Base-by-base conservation (phyloP, 805 yeast genomes). In the Starmera caribaea region DNA sequence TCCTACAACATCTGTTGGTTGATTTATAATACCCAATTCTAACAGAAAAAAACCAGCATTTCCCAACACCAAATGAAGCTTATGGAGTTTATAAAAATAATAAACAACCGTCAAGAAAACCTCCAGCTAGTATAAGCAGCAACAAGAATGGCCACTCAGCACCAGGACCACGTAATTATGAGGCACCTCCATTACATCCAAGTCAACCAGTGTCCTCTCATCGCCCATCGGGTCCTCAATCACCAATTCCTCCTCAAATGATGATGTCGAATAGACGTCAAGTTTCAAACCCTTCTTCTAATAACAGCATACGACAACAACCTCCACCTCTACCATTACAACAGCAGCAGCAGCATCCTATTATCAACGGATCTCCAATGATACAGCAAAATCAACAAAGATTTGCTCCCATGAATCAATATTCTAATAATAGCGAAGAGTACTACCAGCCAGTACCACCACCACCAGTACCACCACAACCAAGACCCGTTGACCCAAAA, bases 41-140 rank as follows among this genome's bases (percentile, higher is more conserved):
- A 15, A 27, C 16, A 27, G 5, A 27, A 30, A 16, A n/a, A n/a
- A 14, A 16, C 4, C 34, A 55, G 57, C 49, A 49, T 37, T 53
- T 52, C 34, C 59, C 59, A 8, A 55, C 59, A 5, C 59, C 59
- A 1, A 47, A 53, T 3, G 55, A 54, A 34, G 58, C 59, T 12
- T 55, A 52, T 45, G 57, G 57, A 1, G 41, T 49, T 32, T 38
- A 34, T 43, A 42, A 36, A 24, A 44, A 43, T 40, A 44, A 39
- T 17, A 12, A 37, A 35, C 27, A 26, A 26, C 30, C 32, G 33
- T 4, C 37, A 35, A 16, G 41, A 36, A 17, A 38, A 33, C n/a
- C 36, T 38, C 11, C 42, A 21, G 26, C 26, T 21, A 9, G 26
- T 21, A 21, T 34, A 11, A 12, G 26, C 30, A 26, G 16, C 10